Evolutionary conservation across 805 yeast species (phyloP).

Genomic region (Saccharomycopsis vini): DNA sequence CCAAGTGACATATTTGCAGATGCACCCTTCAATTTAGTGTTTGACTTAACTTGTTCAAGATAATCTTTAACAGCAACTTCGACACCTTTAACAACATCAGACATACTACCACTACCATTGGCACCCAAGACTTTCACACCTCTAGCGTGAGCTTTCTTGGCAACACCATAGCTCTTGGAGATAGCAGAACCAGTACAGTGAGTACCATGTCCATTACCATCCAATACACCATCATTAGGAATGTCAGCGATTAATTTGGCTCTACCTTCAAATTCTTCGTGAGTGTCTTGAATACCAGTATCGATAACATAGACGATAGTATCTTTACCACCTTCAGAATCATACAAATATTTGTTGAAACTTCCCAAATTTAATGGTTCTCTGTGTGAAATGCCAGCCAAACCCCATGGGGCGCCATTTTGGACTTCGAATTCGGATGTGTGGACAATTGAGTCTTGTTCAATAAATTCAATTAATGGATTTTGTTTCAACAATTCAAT

Average conservation of each 20-base stretch:
- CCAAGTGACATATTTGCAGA: constrained; percentile 92
- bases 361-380: constrained; percentile 49
- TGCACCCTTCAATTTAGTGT: constrained; percentile 60
- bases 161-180: constrained; percentile 48
- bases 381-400: constrained; percentile 62
- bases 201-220: constrained; percentile 58
- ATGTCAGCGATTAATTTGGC: constrained; percentile 54
- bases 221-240: constrained; percentile 40
- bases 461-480: constrained; percentile 58
- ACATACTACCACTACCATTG: constrained; percentile 51
- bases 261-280: constrained; percentile 51
- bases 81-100: constrained; percentile 55
- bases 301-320: constrained; percentile 49
- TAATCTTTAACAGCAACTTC: constrained; percentile 50
- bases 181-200: constrained; percentile 63
- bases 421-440: constrained; percentile 43
- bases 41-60: constrained; percentile 30
- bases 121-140: constrained; percentile 55
- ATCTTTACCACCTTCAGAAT: constrained; percentile 51
- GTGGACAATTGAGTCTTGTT: constrained; percentile 47
- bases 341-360: constrained; percentile 52
- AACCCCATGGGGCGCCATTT: constrained; percentile 69
- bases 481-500: constrained; percentile 63
- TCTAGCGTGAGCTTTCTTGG: constrained; percentile 48
- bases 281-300: constrained; percentile 45